Evolutionary conservation across 345 rosid species (phyloP).

Genomic region (Schrenkiella parvula): DNA sequence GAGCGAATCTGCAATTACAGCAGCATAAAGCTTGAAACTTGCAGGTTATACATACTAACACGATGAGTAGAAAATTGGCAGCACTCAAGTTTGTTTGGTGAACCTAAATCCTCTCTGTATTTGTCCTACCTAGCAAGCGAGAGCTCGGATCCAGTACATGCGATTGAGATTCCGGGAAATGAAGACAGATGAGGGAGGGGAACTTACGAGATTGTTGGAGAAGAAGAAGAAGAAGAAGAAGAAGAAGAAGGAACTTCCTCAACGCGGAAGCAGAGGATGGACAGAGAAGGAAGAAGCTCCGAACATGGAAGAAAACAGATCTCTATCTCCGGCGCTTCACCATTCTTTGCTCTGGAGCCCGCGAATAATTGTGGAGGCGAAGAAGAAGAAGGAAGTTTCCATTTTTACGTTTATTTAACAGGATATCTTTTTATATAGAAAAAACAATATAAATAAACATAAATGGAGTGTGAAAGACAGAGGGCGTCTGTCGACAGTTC

Average conservation of each 20-base stretch:
- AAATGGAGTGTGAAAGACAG: constrained; percentile 2
- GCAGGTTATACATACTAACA: not conserved
- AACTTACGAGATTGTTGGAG: not conserved
- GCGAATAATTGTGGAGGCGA: not conserved
- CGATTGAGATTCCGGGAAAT: not conserved
- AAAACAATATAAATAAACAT: too few relatives aligned
- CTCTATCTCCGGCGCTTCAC: constrained; percentile 26
- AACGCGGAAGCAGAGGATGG: not conserved
- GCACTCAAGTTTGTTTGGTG: constrained; percentile 8
- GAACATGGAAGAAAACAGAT: constrained; percentile 10
- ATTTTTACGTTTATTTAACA: constrained; percentile 3
- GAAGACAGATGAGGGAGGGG: not conserved
- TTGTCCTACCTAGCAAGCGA: not conserved
- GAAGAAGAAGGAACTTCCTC: not conserved
- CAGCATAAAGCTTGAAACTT: not conserved
- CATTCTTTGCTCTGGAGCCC: constrained; percentile 16
- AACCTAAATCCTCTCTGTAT: constrained; percentile 3
- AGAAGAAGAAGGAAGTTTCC: constrained; percentile 10
- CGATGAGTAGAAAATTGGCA: not conserved
- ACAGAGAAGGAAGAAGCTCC: constrained; percentile 2
- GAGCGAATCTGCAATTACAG: not conserved
- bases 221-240: not conserved
- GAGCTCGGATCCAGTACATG: not conserved
- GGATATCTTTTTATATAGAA: not conserved
- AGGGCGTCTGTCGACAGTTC: constrained; percentile 11